A percentile compares a stretch with the other conserved stretches of the same genome.
Evolutionary conservation across 768 basidiomycete species (phyloP).

Genomic region (Tricholoma terreum): DNA sequence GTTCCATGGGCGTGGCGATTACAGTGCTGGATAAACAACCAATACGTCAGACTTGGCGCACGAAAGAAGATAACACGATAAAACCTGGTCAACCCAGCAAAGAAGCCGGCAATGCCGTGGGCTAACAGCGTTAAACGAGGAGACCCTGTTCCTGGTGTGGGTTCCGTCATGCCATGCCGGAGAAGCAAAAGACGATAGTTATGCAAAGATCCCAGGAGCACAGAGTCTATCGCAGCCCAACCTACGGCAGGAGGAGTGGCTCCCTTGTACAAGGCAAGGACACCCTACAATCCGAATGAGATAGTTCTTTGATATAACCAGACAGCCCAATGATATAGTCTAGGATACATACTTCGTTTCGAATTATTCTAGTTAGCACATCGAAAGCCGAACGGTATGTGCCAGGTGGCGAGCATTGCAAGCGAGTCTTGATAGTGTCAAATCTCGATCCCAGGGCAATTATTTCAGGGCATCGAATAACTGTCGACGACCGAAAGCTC

Average conservation of each 20-base stretch:
- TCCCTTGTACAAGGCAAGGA: constrained; percentile 70
- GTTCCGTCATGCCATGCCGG: constrained; percentile 51
- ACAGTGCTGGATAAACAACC: constrained; percentile 43
- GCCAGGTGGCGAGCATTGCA: constrained; percentile 67
- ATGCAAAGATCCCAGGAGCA: constrained; percentile 67
- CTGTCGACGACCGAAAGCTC: constrained; percentile 2
- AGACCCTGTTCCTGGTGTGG: constrained; percentile 37
- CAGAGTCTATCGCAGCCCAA: constrained; percentile 71
- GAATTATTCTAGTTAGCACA: constrained; percentile 52
- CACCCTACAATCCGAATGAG: constrained; percentile 36
- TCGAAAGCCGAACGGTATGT: constrained; percentile 62
- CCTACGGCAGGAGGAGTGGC: constrained; percentile 70
- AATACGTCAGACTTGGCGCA: constrained; percentile 3
- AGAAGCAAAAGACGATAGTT: constrained; percentile 66
- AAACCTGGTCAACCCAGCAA: constrained; percentile 71
- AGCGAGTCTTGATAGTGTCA: constrained; percentile 70
- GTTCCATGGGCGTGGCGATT: constrained; percentile 75
- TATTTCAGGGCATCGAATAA: not conserved
- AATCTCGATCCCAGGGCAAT: constrained; percentile 39
- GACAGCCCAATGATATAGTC: not conserved
- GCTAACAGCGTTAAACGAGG: constrained; percentile 59
- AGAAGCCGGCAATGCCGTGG: constrained; percentile 64
- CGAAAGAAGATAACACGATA: constrained; percentile 1
- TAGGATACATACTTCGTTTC: constrained; percentile 50
- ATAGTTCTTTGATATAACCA: constrained; percentile 1